Percentiles rank a stretch among this genome's conserved stretches.
phyloP scores from a whole-genome alignment of 2,329 filamentous ascomycete genomes.

The Cytospora piceicola region DNA sequence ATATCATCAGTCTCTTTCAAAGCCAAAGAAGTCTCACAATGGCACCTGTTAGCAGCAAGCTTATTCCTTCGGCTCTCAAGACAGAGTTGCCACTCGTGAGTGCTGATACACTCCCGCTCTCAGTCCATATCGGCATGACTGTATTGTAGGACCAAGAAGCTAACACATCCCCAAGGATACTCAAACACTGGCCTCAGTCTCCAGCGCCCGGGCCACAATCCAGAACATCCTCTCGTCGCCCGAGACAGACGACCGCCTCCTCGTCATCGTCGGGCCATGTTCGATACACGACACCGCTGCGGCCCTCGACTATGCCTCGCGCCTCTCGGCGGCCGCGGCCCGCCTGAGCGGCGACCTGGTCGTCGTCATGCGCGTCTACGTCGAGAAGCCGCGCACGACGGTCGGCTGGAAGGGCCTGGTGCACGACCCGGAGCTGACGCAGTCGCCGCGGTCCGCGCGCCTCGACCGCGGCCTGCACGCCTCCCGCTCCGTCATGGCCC shows the following conservation, averaged over 20 bases:
- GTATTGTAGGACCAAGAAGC: background rate
- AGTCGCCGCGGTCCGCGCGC: slow-evolving; percentile 87
- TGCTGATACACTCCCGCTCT: background rate
- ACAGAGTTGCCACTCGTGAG: background rate
- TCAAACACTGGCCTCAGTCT: slow-evolving; percentile 62
- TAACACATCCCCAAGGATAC: slow-evolving; percentile 75
- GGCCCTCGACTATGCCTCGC: slow-evolving; percentile 89
- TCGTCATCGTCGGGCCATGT: slow-evolving; percentile 89
- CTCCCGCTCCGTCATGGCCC: slow-evolving; percentile 1
- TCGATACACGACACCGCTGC: slow-evolving; percentile 95
- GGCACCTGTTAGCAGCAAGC: no score
- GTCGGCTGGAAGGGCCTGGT: slow-evolving; percentile 99
- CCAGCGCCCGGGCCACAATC: slow-evolving; percentile 72
- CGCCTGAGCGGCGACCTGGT: slow-evolving; percentile 88
- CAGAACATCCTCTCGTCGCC: slow-evolving; percentile 65
- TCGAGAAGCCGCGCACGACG: slow-evolving; percentile 97
- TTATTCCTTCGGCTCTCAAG: background rate
- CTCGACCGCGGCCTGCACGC: background rate
- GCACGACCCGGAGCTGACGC: slow-evolving; percentile 95
- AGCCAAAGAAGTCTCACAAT: no score
- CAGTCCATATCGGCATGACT: background rate
- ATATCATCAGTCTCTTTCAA: no score
- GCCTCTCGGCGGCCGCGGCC: slow-evolving; percentile 77
- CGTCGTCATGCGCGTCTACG: slow-evolving; percentile 96
- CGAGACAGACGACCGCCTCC: slow-evolving; percentile 60